These are phyloP conservation scores for Tephrocybe sp. DNA, from an alignment of 768 basidiomycete species.

Conservation along the genomic window DNA sequence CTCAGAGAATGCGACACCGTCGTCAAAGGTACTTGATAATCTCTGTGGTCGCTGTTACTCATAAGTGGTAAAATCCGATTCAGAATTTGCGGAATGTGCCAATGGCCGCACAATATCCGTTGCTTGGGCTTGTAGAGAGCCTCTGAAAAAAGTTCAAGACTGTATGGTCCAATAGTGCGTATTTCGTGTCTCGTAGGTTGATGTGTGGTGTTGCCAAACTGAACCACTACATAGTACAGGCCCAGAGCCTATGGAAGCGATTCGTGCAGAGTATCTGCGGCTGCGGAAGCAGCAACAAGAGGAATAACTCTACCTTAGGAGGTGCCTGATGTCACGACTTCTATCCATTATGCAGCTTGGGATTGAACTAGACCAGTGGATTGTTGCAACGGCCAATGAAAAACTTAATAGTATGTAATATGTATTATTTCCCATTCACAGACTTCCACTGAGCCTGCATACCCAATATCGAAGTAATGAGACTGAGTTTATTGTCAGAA, in stretches of 20 bases:
- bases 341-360: no score
- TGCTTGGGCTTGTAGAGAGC: conserved; percentile 78
- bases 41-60: background rate
- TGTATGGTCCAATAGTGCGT: conserved; percentile 83
- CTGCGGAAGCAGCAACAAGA: conserved; percentile 48
- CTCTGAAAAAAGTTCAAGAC: conserved; percentile 68
- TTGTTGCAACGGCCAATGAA: no score
- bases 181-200: background rate
- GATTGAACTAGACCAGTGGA: no score
- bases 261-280: conserved; percentile 73
- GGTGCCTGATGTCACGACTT: no score
- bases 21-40: conserved; percentile 58
- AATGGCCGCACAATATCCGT: conserved; percentile 80
- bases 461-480: conserved; percentile 73
- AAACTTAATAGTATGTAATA: no score
- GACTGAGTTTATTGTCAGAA: conserved; percentile 36
- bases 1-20: conserved; percentile 75
- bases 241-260: conserved; percentile 69
- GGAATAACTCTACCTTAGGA: conserved; percentile 12
- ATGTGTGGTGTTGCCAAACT: conserved; percentile 1
- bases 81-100: conserved; percentile 87
- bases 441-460: conserved; percentile 64
- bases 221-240: conserved; percentile 55
- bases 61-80: background rate
- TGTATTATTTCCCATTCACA: conserved; percentile 44